Base-by-base conservation (phyloP, 78 protist species). In the Bigelowiella natans region DNA sequence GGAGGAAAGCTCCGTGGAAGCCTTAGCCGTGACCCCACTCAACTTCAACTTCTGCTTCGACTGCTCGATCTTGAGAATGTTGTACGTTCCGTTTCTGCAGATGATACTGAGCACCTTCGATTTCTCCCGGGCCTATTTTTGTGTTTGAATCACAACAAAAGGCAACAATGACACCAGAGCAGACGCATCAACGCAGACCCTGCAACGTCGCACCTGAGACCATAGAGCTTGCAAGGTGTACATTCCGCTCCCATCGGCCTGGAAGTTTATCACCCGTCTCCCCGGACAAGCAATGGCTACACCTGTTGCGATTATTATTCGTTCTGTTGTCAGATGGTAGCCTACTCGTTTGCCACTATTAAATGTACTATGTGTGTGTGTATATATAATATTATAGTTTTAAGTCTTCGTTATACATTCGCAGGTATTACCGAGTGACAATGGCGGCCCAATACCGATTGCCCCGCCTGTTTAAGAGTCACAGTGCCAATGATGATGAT, bases 401-500 rank as follows among this genome's bases (percentile, higher is more conserved):
- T n/a, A n/a, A n/a, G n/a, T n/a, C n/a, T n/a, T n/a, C n/a, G n/a
- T n/a, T n/a, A n/a, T n/a, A n/a, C n/a, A n/a, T n/a, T n/a, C n/a
- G n/a, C n/a, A n/a, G n/a, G n/a, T n/a, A n/a, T n/a, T n/a, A 30
- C 88, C 88, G 88, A 34, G 30, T 11, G 88, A 30, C 11, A 85
- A 36, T 28, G 88, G 88, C 38, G 88, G 88, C 26, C 88, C 88
- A 30, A 30, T 26, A 28, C 88, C 88, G 88, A 85, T 85, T 11
- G 88, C 88, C 36, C 88, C 88, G 31, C 88, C 88, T 18, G 88
- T n/a, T n/a, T n/a, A n/a, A n/a, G n/a, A n/a, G n/a, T n/a, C n/a
- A n/a, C n/a, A n/a, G n/a, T n/a, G n/a, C n/a, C n/a, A n/a, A n/a
- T n/a, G n/a, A n/a, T n/a, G n/a, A n/a, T n/a, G n/a, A n/a, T n/a